A percentile compares a stretch with the other conserved stretches of the same genome.
These are phyloP conservation scores for Suhomyces emberorum DNA, from an alignment of 805 yeast genomes.

Conservation along the genomic window DNA sequence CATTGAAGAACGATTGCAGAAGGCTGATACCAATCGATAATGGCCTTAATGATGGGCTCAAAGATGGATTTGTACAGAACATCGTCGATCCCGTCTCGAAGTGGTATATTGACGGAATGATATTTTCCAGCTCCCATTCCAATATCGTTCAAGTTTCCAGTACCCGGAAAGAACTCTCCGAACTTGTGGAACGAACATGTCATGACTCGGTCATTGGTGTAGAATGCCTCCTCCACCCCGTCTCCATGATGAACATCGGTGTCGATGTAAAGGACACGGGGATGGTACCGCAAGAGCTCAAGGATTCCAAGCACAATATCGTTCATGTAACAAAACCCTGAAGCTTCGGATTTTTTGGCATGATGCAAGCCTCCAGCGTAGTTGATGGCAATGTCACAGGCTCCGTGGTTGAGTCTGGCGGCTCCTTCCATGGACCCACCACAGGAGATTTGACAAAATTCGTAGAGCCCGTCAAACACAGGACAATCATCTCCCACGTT, in stretches of 20 bases:
- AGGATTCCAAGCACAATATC: conserved; percentile 85
- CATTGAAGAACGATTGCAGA: conserved; percentile 96
- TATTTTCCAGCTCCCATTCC: conserved; percentile 86
- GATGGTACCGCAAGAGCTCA: conserved; percentile 74
- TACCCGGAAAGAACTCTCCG: conserved; percentile 92
- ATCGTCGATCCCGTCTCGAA: conserved; percentile 93
- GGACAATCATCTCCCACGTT: conserved; percentile 95
- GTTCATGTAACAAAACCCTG: conserved; percentile 88
- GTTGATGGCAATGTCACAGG: conserved; percentile 87
- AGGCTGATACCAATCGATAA: conserved; percentile 88
- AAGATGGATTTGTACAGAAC: conserved; percentile 78
- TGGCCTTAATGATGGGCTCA: conserved; percentile 79
- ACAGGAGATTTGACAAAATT: conserved; percentile 74
- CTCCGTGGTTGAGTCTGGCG: conserved; percentile 73
- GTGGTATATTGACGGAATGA: conserved; percentile 80
- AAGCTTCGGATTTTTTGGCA: conserved; percentile 85
- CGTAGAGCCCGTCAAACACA: conserved; percentile 74
- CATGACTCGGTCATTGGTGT: conserved; percentile 88
- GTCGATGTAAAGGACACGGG: conserved; percentile 83
- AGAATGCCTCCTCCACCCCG: conserved; percentile 93
- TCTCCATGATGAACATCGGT: conserved; percentile 94
- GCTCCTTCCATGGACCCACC: conserved; percentile 93
- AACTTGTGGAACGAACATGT: conserved; percentile 89
- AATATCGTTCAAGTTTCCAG: conserved; percentile 80
- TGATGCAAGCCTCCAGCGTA: conserved; percentile 94